Evolutionary conservation across 257 asterid genomes (phyloP).

Genomic region (Cordia subcordata): DNA sequence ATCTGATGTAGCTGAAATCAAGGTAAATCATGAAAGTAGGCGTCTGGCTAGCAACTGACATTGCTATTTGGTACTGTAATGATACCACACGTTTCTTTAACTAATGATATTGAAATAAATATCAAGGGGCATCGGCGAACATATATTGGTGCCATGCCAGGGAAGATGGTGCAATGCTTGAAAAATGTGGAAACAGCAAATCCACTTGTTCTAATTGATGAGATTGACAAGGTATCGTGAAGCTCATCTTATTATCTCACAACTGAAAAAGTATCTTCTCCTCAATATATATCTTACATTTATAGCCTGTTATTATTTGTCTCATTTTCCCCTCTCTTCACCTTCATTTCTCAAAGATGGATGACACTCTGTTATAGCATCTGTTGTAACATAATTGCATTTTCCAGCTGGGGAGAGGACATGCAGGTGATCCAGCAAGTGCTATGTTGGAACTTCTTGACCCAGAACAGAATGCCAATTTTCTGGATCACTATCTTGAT

Average conservation of each 20-base stretch:
- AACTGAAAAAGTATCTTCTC: neutral
- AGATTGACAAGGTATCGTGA: conserved; percentile 84
- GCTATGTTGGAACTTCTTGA: conserved; percentile 99
- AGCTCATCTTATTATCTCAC: conserved; percentile 1
- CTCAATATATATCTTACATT: neutral
- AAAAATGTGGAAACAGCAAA: conserved; percentile 95
- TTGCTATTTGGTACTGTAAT: neutral
- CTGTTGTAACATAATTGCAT: conserved; percentile 11
- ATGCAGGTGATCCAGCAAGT: conserved; percentile 99
- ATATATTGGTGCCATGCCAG: conserved; percentile 99
- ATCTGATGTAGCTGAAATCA: conserved; percentile 99
- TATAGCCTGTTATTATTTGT: neutral
- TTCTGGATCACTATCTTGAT: conserved; percentile 98
- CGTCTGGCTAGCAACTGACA: neutral
- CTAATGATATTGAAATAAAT: conserved; percentile 20
- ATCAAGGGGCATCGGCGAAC: conserved; percentile 97
- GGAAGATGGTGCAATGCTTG: conserved; percentile 97
- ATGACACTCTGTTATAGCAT: neutral
- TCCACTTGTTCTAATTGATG: conserved; percentile 98
- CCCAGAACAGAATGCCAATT: conserved; percentile 98
- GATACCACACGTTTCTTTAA: conserved; percentile 2
- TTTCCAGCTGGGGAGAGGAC: conserved; percentile 95
- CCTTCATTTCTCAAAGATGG: neutral
- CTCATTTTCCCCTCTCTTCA: neutral
- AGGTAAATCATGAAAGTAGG: conserved; percentile 40